Base-by-base conservation (phyloP, 225 moss, liverwort and hornwort genomes). In the Sphagnum tenellum region DNA sequence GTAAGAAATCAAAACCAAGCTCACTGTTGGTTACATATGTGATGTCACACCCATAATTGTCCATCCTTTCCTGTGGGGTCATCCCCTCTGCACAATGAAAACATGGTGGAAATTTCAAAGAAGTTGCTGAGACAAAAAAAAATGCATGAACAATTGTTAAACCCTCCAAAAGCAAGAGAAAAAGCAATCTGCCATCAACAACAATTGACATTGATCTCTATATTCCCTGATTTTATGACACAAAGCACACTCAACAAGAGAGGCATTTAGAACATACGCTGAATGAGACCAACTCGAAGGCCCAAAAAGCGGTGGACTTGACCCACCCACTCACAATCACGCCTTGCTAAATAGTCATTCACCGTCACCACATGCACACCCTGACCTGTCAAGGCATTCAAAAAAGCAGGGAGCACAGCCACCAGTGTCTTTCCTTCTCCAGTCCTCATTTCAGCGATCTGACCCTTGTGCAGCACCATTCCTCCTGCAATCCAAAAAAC, bases 241-340 rank as follows among this genome's bases (percentile, higher is more conserved):
- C 29, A 29, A 29, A 29, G 29, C 29, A 29, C 29, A 29, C 29
- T 29, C 29, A 29, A 29, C 29, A 29, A 50, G 56, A 9, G 45
- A 61, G 61, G 48, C 4, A 64, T 10, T 50, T 47, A 69, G 72
- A 61, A 8, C 69, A 48, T 84, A 94, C 93, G 95, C 84, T 95
- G 95, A 66, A 95, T 95, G 56, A 95, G 78, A 72, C 95, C 95
- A 54, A 95, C 89, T 73, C 86, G 80, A 61, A 95, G 95, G 49
- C 95, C 95, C 49, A 95, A 79, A 64, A 95, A 95, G 12, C 95
- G 89, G 69, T 88, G 95, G 58, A 95, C 82, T 82, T 92, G 95
- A 67, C 95, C 95, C 50, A 95, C 95, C 95, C 95, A 95, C 69
- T 95, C 95, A 72, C 95, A 95, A 79, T 95, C 95, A 70, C 95